Base-by-base conservation (phyloP, 495 filamentous ascomycete species). In the Sporormia fimetaria region DNA sequence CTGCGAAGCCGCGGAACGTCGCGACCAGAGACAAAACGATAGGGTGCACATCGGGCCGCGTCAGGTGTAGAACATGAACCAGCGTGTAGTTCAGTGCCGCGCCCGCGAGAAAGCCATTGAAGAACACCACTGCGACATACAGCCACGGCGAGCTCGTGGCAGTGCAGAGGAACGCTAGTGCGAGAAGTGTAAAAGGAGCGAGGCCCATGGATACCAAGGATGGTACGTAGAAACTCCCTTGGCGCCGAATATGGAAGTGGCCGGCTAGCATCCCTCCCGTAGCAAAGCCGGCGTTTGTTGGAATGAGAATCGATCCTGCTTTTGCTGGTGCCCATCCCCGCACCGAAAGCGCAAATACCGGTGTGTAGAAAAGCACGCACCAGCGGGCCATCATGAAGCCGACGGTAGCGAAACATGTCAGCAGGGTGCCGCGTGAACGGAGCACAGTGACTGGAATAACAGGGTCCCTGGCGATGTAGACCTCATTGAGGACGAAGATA, bases 341-440 rank as follows among this genome's bases (percentile, higher is more conserved):
- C 0, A 87, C 75, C 3, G 80, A 76, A 39, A 87, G 72, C 4
- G 79, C 74, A 49, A 82, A 85, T 21, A 80, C 72, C 0, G 83
- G 83, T 0, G 75, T 68, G 63, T 80, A 87, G 59, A 84, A 86
- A 5, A 88, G 63, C n/a, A 87, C 68, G 3, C 66, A 63, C 81
- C 80, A 87, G 27, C 82, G 76, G 4, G 78, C 67, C 58, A 80
- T 74, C 81, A 86, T 86, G 51, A 81, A 70, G 20, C 73, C 70
- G 0, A 81, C 65, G 26, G 81, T 80, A 1, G 75, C 67, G 11
- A 85, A 34, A 50, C 80, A 86, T 7, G 76, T 78, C 8, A 84
- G 54, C 1, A 85, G 58, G 1, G 78, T 74, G 21, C 73, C 75
- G 11, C 77, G 71, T 33, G 74, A 75, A 24, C 63, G 62, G 25